These are phyloP conservation scores for Hirsutella minnesotensis DNA, from an alignment of 2,329 filamentous ascomycete species.

Conservation along the genomic window DNA sequence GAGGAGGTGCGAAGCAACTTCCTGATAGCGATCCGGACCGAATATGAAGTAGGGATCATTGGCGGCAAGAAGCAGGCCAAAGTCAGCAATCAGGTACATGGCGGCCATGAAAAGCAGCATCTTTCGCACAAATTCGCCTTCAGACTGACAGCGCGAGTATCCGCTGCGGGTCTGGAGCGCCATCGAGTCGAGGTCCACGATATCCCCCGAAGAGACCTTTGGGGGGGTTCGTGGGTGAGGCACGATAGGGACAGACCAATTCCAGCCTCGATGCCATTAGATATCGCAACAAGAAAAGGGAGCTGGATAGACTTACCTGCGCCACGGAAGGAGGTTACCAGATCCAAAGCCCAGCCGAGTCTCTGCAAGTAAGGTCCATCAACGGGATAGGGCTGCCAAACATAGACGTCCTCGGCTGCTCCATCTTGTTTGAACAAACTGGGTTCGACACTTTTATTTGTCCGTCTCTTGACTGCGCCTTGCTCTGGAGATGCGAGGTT, in stretches of 20 bases:
- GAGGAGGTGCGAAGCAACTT: slow-evolving; percentile 29
- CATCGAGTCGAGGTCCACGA: slow-evolving; percentile 28
- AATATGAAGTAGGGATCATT: slow-evolving; percentile 68
- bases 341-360: slow-evolving; percentile 42
- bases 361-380: slow-evolving; percentile 34
- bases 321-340: slow-evolving; percentile 42
- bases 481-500: neutral
- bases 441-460: slow-evolving; percentile 8
- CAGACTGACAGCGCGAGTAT: slow-evolving; percentile 29
- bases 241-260: slow-evolving; percentile 37
- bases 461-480: neutral
- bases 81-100: slow-evolving; percentile 58
- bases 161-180: slow-evolving; percentile 32
- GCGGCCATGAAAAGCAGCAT: slow-evolving; percentile 35
- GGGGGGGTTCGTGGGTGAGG: slow-evolving; percentile 32
- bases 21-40: slow-evolving; percentile 26
- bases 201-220: slow-evolving; percentile 18
- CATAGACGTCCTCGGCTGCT: slow-evolving; percentile 31
- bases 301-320: slow-evolving; percentile 27
- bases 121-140: slow-evolving; percentile 29
- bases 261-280: slow-evolving; percentile 36
- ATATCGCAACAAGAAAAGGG: neutral
- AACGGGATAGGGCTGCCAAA: slow-evolving; percentile 48
- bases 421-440: neutral
- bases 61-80: slow-evolving; percentile 55